These are phyloP conservation scores for Crotalaria pallida DNA, from an alignment of 306 rosid species.

Conservation along the genomic window DNA sequence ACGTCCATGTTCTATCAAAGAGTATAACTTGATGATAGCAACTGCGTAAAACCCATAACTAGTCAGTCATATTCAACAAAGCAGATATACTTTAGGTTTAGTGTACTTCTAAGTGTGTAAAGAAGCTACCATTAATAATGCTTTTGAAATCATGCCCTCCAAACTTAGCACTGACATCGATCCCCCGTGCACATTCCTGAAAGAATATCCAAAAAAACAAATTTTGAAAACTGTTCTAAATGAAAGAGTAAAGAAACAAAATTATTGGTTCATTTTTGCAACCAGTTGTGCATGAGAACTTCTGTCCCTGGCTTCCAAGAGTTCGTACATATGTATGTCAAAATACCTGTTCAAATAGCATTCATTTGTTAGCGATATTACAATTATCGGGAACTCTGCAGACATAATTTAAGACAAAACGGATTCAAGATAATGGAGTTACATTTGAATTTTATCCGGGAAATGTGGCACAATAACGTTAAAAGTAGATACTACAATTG, in stretches of 20 bases:
- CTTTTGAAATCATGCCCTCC: not conserved
- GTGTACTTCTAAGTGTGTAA: not conserved
- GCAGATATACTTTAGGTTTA: not conserved
- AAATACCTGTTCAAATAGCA: slow-evolving; percentile 11
- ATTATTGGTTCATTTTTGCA: not conserved
- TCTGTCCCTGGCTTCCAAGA: not conserved
- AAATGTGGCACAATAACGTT: slow-evolving; percentile 7
- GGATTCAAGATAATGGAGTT: not conserved
- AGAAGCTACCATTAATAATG: slow-evolving; percentile 16
- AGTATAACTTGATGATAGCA: not conserved
- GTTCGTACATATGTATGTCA: not conserved
- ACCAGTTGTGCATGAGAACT: slow-evolving; percentile 1
- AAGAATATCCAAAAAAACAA: not conserved
- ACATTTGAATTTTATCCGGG: slow-evolving; percentile 16
- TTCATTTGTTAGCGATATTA: not conserved
- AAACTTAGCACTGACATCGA: slow-evolving; percentile 18
- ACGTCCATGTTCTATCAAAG: not conserved
- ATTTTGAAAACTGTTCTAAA: not conserved
- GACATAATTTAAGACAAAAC: not conserved
- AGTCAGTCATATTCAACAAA: not conserved
- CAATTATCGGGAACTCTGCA: not conserved
- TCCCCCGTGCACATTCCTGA: slow-evolving; percentile 24
- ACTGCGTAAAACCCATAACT: not conserved
- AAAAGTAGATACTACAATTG: not conserved
- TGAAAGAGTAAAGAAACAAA: not conserved